phyloP scores from a whole-genome alignment of 1,284 basidiomycete species.

The Sanghuangporus weigelae region DNA sequence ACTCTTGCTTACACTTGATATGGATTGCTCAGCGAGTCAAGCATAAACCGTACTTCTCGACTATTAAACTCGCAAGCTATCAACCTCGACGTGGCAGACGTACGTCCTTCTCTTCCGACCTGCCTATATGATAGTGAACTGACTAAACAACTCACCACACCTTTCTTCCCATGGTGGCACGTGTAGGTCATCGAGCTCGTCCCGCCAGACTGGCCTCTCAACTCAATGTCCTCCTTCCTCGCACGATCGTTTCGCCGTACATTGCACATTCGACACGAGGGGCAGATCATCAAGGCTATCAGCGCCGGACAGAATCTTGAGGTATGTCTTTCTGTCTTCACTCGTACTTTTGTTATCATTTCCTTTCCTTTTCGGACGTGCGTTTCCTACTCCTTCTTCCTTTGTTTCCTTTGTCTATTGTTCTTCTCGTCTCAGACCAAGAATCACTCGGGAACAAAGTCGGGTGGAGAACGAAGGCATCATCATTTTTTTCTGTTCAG shows the following conservation, averaged over 20 bases:
- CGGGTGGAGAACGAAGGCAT: too few species aligned
- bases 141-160: conserved; percentile 7
- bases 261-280: conserved; percentile 67
- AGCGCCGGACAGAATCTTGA: conserved; percentile 67
- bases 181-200: conserved; percentile 65
- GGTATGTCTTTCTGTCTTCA: conserved; percentile 25
- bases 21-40: conserved; percentile 35
- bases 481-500: not conserved
- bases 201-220: conserved; percentile 72
- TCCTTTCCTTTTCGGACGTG: not conserved
- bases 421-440: not conserved
- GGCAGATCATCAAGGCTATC: conserved; percentile 67
- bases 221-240: conserved; percentile 70
- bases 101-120: conserved; percentile 32
- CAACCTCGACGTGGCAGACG: conserved; percentile 73
- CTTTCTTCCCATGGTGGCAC: not conserved
- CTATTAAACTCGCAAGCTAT: conserved; percentile 77
- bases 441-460: not conserved
- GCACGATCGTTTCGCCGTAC: conserved; percentile 71
- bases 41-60: conserved; percentile 50
- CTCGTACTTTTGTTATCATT: not conserved
- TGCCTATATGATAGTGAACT: not conserved
- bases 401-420: not conserved
- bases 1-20: conserved; percentile 5
- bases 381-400: not conserved